These are phyloP conservation scores for Glycyrrhiza uralensis DNA, from an alignment of 306 rosid genomes.

Conservation along the genomic window DNA sequence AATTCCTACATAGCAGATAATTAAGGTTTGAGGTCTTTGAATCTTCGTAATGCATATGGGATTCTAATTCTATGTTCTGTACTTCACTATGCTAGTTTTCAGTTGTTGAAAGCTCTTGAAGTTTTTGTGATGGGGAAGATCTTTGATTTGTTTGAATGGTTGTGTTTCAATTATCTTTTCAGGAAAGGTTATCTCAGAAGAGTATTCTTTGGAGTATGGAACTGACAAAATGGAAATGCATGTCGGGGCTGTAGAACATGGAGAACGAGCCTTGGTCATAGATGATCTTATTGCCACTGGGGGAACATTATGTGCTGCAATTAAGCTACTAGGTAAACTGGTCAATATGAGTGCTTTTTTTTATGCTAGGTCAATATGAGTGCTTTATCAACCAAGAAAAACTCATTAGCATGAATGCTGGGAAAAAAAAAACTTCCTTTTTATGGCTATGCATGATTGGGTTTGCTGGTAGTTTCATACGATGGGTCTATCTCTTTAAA, in stretches of 20 bases:
- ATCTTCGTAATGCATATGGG: background rate
- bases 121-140: conserved; percentile 6
- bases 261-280: conserved; percentile 88
- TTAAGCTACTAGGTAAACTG: conserved; percentile 79
- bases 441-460: background rate
- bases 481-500: background rate
- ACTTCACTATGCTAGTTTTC: conserved; percentile 9
- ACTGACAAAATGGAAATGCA: conserved; percentile 97
- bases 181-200: conserved; percentile 97
- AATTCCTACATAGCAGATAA: conserved; percentile 7
- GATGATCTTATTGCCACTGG: conserved; percentile 99
- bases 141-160: conserved; percentile 17
- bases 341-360: background rate
- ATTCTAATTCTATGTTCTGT: background rate
- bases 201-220: conserved; percentile 95
- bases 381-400: background rate
- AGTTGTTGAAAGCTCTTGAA: background rate
- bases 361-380: background rate
- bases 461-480: conserved; percentile 16
- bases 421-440: background rate
- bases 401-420: background rate
- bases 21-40: conserved; percentile 9
- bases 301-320: conserved; percentile 89
- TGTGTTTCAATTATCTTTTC: conserved; percentile 27
- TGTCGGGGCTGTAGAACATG: conserved; percentile 84